These are phyloP conservation scores for Phtheirospermum japonicum DNA, from an alignment of 257 asterid species.

Conservation along the genomic window DNA sequence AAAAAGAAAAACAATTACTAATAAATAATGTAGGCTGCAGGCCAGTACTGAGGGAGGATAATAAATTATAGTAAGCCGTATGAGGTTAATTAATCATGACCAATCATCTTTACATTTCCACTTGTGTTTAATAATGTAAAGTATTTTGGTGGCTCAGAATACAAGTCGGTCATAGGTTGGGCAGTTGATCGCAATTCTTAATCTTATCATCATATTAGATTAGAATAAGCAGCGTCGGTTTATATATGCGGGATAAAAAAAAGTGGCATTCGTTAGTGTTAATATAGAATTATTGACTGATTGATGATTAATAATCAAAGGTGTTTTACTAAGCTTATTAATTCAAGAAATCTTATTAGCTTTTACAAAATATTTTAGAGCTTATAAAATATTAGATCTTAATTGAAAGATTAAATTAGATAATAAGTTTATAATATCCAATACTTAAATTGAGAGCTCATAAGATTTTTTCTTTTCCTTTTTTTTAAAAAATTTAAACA, in stretches of 20 bases:
- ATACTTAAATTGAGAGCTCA: too few relatives aligned
- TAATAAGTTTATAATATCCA: too few relatives aligned
- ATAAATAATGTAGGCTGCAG: too few relatives aligned
- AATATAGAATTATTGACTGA: not conserved
- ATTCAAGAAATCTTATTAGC: not conserved
- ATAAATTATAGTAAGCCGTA: not conserved
- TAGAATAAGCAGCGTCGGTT: not conserved
- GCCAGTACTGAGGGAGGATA: too few relatives aligned
- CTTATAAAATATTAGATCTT: too few relatives aligned
- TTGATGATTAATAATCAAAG: not conserved
- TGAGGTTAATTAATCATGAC: slow-evolving; percentile 24
- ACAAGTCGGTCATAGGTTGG: slow-evolving; percentile 35
- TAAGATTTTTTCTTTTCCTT: too few relatives aligned
- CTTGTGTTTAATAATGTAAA: slow-evolving; percentile 26
- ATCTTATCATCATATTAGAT: slow-evolving; percentile 27
- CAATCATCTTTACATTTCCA: slow-evolving; percentile 15
- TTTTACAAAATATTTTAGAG: not conserved
- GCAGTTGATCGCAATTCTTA: slow-evolving; percentile 31
- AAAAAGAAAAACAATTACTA: too few relatives aligned
- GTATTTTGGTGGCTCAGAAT: slow-evolving; percentile 39
- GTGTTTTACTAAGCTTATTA: not conserved
- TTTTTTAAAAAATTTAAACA: too few relatives aligned
- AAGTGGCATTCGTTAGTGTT: not conserved
- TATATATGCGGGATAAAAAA: slow-evolving; percentile 11
- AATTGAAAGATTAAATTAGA: too few relatives aligned